Evolutionary conservation across 805 yeast species (phyloP), one percentile per base, ranked within the genome.

Genomic region (Spathaspora girioi): DNA sequence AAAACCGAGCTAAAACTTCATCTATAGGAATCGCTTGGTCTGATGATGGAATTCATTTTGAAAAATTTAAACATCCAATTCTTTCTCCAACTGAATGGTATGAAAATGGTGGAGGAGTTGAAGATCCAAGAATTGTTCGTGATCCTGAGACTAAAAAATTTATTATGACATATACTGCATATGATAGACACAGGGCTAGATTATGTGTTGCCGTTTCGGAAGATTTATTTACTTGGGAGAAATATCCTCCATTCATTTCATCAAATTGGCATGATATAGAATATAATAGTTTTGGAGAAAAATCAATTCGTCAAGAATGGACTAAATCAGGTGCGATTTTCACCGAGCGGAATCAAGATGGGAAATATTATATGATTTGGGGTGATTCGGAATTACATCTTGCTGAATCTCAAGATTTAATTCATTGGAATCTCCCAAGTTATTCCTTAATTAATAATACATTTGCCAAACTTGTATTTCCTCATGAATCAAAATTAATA

Each of bases 241-340:
- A 73, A 56, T 62, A 65, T 49, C 72, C 71, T 5, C 69, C 76
- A 8, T 53, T 73, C 44, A 57, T 73, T 19, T 59, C 60, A 7
- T 57, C 62, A 5, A 56, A 59, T 41, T 71, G 75, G 76, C 50
- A 60, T 23, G 75, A 71, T 50, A 63, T 71, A 17, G 69, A 68
- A 23, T 52, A 50, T n/a, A 54, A 56, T 5, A 45, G 61, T 19
- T 54, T 60, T 48, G 72, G 69, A 9, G 49, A 50, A n/a, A 54
- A 56, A 20, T 55, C 60, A 26, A 66, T 70, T 12, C 56, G 76
- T 19, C 48, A 59, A 23, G 64, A 61, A 23, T 73, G 77, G 77
- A 73, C 68, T 71, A 73, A 73, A 56, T 65, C 71, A 15, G 78
- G 76, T 1, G 76, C 77, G 2, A 56, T 73, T 1, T 69, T 73